Conservation (phyloP, 768 basidiomycete species). For the Tricholoma hemisulphureum region DNA sequence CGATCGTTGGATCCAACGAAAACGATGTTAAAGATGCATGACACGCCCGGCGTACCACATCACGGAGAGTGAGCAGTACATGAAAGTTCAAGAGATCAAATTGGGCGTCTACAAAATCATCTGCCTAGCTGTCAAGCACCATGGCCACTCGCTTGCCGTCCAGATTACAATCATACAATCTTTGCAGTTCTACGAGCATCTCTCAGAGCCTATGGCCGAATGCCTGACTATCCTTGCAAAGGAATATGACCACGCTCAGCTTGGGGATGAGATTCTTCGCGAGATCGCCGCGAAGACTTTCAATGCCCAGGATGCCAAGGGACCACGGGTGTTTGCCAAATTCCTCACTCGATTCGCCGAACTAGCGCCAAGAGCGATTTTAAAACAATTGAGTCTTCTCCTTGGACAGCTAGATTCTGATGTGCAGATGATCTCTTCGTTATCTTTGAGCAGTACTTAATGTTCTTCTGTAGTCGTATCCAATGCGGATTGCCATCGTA, state of each 20-base stretch:
- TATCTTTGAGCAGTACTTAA: neutral
- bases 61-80: constrained; percentile 81
- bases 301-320: constrained; percentile 80
- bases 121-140: constrained; percentile 89
- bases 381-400: constrained; percentile 88
- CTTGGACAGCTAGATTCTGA: constrained; percentile 89
- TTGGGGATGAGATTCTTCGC: constrained; percentile 88
- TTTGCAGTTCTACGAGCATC: constrained; percentile 91
- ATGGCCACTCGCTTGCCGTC: constrained; percentile 77
- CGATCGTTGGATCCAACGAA: constrained; percentile 2
- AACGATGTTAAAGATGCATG: constrained; percentile 60
- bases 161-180: constrained; percentile 91
- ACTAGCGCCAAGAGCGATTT: constrained; percentile 70
- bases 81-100: constrained; percentile 75
- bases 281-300: constrained; percentile 83
- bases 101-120: constrained; percentile 83
- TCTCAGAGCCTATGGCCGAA: constrained; percentile 93
- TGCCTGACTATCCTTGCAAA: constrained; percentile 74
- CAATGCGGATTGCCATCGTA: constrained; percentile 92
- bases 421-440: constrained; percentile 42
- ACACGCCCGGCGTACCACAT: constrained; percentile 86
- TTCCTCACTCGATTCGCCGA: constrained; percentile 85
- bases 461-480: constrained; percentile 66
- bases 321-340: constrained; percentile 77
- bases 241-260: constrained; percentile 85